These are phyloP conservation scores for Tuber magnatum DNA, from an alignment of 495 filamentous ascomycete genomes.

Conservation along the genomic window DNA sequence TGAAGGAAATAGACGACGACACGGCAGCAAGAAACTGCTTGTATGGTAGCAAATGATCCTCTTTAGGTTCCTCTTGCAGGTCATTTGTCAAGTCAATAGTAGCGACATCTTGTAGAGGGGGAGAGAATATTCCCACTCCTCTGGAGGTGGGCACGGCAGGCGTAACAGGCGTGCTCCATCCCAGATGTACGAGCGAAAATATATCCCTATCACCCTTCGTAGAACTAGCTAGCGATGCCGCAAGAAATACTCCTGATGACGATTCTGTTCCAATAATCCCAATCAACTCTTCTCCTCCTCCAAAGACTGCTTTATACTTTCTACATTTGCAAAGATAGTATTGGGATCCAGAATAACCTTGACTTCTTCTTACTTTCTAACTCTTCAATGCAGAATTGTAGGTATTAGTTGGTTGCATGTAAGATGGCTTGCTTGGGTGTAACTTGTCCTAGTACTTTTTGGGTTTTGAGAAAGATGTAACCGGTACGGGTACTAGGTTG, in stretches of 20 bases:
- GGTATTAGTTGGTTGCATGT: too few relatives aligned
- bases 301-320: too few relatives aligned
- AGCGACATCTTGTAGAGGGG: slow-evolving; percentile 11
- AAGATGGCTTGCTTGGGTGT: too few relatives aligned
- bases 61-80: slow-evolving; percentile 26
- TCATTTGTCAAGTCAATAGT: slow-evolving; percentile 38
- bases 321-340: too few relatives aligned
- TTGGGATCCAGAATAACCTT: too few relatives aligned
- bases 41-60: slow-evolving; percentile 12
- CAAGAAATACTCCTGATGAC: slow-evolving; percentile 27
- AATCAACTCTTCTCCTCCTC: not conserved
- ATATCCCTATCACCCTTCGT: not conserved
- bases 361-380: too few relatives aligned
- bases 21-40: slow-evolving; percentile 31
- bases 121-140: slow-evolving; percentile 31
- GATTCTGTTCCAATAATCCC: slow-evolving; percentile 19
- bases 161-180: slow-evolving; percentile 16
- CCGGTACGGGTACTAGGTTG: too few relatives aligned
- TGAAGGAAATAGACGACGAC: slow-evolving; percentile 29
- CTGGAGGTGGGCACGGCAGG: slow-evolving; percentile 20
- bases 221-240: slow-evolving; percentile 30
- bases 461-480: too few relatives aligned
- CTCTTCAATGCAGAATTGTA: too few relatives aligned
- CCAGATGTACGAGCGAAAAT: not conserved
- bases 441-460: too few relatives aligned